Percentiles rank a stretch among this genome's conserved stretches.
phyloP scores from a whole-genome alignment of 2,329 filamentous ascomycete species.

The Cladosporium halotolerans region DNA sequence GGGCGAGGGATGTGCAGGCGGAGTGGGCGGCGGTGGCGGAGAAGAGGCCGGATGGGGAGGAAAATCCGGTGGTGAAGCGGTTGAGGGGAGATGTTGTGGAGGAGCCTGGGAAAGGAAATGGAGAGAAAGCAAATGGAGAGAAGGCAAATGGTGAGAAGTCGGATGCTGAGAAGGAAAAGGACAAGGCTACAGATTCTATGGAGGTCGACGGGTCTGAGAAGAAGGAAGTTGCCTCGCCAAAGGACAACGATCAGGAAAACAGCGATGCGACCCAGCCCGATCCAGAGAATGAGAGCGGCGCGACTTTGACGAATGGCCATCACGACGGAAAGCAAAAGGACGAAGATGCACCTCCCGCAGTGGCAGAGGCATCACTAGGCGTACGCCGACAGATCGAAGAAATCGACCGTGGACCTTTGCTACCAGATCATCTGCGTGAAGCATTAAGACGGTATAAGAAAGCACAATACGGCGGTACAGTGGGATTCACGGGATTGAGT shows the following conservation, averaged over 20 bases:
- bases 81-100: slow-evolving; percentile 18
- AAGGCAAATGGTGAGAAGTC: slow-evolving; percentile 27
- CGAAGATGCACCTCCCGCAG: not conserved
- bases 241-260: slow-evolving; percentile 49
- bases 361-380: slow-evolving; percentile 7
- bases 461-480: slow-evolving; percentile 56
- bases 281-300: not conserved
- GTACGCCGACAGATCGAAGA: slow-evolving; percentile 23
- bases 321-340: not conserved
- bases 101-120: slow-evolving; percentile 9
- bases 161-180: slow-evolving; percentile 9
- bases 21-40: slow-evolving; percentile 48
- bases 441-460: slow-evolving; percentile 63
- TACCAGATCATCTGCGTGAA: slow-evolving; percentile 69
- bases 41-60: slow-evolving; percentile 46
- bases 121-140: slow-evolving; percentile 22
- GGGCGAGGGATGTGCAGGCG: slow-evolving; percentile 62
- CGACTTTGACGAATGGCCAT: not conserved
- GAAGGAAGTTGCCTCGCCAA: slow-evolving; percentile 6
- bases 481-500: slow-evolving; percentile 46
- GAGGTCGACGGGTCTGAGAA: slow-evolving; percentile 3
- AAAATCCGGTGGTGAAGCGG: slow-evolving; percentile 35
- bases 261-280: slow-evolving; percentile 31
- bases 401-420: slow-evolving; percentile 51
- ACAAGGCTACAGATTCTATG: slow-evolving; percentile 11